A percentile compares a stretch with the other conserved stretches of the same genome.
Evolutionary conservation across 257 asterid genomes (phyloP).

Genomic region (Nicotiana tomentosiformis): DNA sequence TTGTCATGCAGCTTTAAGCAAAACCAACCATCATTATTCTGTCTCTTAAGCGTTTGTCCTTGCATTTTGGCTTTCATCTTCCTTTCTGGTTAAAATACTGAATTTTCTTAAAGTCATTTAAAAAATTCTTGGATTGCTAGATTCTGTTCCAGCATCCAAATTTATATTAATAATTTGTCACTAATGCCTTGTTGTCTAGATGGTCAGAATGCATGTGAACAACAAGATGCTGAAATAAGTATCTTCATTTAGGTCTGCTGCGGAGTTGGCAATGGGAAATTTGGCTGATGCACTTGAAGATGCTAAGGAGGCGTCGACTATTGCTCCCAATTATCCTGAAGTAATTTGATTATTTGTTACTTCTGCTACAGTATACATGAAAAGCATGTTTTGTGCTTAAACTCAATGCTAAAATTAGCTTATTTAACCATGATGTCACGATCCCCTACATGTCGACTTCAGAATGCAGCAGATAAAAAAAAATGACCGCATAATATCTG

Average conservation of each 20-base stretch:
- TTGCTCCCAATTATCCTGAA: slow-evolving; percentile 64
- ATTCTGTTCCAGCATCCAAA: background rate
- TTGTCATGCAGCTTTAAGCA: background rate
- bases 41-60: background rate
- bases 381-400: background rate
- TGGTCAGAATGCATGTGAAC: slow-evolving; percentile 10
- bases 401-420: background rate
- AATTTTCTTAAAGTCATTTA: background rate
- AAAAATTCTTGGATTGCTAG: background rate
- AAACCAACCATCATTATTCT: background rate
- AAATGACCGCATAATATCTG: background rate
- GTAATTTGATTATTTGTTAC: slow-evolving; percentile 23
- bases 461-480: background rate
- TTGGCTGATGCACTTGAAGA: slow-evolving; percentile 64
- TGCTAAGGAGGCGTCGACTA: slow-evolving; percentile 49
- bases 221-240: slow-evolving; percentile 8
- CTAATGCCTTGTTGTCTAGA: background rate
- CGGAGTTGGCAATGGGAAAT: slow-evolving; percentile 61
- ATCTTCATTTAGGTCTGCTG: slow-evolving; percentile 48
- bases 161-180: background rate
- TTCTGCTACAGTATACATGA: background rate
- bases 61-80: background rate
- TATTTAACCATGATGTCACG: background rate
- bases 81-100: background rate
- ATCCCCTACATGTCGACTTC: background rate